Evolutionary conservation across 2,329 filamentous ascomycete genomes (phyloP).

Genomic region (Paraconiothyrium brasiliense): DNA sequence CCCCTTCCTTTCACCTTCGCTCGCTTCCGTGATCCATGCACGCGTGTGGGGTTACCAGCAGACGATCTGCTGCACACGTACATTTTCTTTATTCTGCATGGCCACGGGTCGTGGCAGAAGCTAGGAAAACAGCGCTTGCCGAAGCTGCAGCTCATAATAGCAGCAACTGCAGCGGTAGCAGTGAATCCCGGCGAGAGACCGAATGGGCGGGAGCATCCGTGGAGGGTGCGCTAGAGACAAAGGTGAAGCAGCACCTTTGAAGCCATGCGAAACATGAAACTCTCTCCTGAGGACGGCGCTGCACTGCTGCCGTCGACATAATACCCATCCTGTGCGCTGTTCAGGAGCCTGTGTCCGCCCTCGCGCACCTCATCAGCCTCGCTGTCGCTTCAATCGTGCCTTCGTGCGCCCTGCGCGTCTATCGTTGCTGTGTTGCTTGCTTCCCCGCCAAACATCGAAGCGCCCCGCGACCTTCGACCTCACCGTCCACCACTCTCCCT

Average conservation of each 20-base stretch:
- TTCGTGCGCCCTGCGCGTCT: slow-evolving; percentile 11
- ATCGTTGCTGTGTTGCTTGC: slow-evolving; percentile 9
- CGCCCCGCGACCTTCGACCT: slow-evolving; percentile 38
- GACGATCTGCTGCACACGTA: neutral
- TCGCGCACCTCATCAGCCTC: neutral
- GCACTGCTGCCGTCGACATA: slow-evolving; percentile 9
- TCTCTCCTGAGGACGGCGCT: slow-evolving; percentile 25
- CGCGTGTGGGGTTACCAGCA: slow-evolving; percentile 1
- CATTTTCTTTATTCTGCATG: neutral
- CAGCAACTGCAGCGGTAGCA: neutral
- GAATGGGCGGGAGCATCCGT: slow-evolving; percentile 23
- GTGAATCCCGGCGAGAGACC: neutral
- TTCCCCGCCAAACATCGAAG: slow-evolving; percentile 26
- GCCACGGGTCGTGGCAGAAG: neutral
- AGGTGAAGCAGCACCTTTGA: slow-evolving; percentile 18
- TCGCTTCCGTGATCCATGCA: slow-evolving; percentile 9
- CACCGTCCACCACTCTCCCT: slow-evolving; percentile 24
- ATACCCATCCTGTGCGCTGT: neutral
- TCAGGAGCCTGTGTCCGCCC: neutral
- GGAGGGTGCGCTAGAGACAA: slow-evolving; percentile 15
- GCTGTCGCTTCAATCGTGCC: slow-evolving; percentile 3
- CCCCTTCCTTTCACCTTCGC: slow-evolving; percentile 4
- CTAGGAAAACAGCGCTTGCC: neutral
- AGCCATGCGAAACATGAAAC: slow-evolving; percentile 34
- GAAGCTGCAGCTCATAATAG: neutral